Base-by-base conservation (phyloP, 1,284 basidiomycete genomes). In the Neonothopanus nambi region DNA sequence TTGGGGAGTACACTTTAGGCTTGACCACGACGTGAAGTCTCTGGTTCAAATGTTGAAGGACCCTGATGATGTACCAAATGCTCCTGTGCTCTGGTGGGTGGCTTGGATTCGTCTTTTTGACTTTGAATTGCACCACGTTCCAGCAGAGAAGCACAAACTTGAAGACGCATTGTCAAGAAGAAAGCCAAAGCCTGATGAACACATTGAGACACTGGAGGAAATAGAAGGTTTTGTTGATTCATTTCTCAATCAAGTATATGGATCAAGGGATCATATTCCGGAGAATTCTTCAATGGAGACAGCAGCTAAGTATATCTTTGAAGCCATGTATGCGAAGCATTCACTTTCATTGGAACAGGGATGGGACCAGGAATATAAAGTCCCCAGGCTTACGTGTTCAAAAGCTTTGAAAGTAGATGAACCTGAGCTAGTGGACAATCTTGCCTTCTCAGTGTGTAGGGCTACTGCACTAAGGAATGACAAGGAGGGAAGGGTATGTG, bases 51-150 rank as follows among this genome's bases (percentile, higher is more conserved):
- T 72, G 70, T 53, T 45, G n/a, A n/a, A n/a, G n/a, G n/a, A n/a
- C n/a, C n/a, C n/a, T n/a, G n/a, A n/a, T n/a, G n/a, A n/a, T n/a
- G 51, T 72, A 2, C 71, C 70, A 0, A 68, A 67, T 23, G 66
- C 69, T 0, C 65, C 69, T 0, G 68, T 73, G 59, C 65, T 61
- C 0, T 55, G 70, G 3, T 75, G 71, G 72, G 53, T 75, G 9
- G 12, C 61, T 0, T 70, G 63, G 46, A 59, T 72, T 9, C 51
- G 26, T 4, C 59, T 67, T 0, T 73, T 71, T 45, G 62, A 70
- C 50, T 72, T 71, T 46, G 55, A 63, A 3, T 38, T 68, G 1
- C 30, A 61, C 0, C 72, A 73, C 45, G 60, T 74, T 7, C 66
- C 64, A 0, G 69, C 66, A 1, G 52, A 56, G 3, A 41, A 56